These are phyloP conservation scores for Melanomma pulvis-pyrius DNA, from an alignment of 495 filamentous ascomycete species.

Conservation along the genomic window DNA sequence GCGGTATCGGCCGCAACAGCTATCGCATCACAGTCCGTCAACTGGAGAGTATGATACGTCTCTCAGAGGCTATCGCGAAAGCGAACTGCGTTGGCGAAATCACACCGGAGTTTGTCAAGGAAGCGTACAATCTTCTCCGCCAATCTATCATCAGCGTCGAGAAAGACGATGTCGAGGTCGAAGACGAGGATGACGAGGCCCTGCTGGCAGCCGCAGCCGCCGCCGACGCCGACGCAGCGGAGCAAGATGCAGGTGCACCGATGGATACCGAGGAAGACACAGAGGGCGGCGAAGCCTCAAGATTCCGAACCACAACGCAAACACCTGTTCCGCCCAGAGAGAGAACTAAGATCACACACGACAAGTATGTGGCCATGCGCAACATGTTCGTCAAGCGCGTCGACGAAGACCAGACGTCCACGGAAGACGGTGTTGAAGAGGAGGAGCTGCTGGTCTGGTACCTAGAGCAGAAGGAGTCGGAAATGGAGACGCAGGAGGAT, in stretches of 20 bases:
- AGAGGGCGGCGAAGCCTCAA: constrained; percentile 38
- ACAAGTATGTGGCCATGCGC: constrained; percentile 89
- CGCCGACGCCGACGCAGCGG: constrained; percentile 37
- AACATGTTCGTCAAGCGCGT: constrained; percentile 81
- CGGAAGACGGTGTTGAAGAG: constrained; percentile 86
- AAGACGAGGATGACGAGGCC: constrained; percentile 73
- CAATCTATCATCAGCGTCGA: constrained; percentile 98
- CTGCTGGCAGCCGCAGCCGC: constrained; percentile 44
- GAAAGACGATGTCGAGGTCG: constrained; percentile 96
- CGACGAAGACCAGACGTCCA: constrained; percentile 69
- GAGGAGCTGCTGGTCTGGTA: constrained; percentile 90
- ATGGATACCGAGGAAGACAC: constrained; percentile 42
- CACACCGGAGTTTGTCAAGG: constrained; percentile 77
- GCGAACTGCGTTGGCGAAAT: constrained; percentile 95
- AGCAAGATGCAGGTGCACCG: constrained; percentile 53
- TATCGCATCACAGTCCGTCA: constrained; percentile 98
- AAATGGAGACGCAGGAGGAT: constrained; percentile 79
- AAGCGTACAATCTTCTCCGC: constrained; percentile 84
- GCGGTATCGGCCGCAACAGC: constrained; percentile 85
- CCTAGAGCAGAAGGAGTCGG: constrained; percentile 86
- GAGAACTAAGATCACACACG: constrained; percentile 90
- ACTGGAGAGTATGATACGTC: constrained; percentile 89
- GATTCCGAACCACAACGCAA: constrained; percentile 36
- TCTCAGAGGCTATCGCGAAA: constrained; percentile 95
- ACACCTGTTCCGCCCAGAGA: constrained; percentile 51